phyloP scores from a whole-genome alignment of 345 rosid genomes.

The Eucalyptus erythrocorys region DNA sequence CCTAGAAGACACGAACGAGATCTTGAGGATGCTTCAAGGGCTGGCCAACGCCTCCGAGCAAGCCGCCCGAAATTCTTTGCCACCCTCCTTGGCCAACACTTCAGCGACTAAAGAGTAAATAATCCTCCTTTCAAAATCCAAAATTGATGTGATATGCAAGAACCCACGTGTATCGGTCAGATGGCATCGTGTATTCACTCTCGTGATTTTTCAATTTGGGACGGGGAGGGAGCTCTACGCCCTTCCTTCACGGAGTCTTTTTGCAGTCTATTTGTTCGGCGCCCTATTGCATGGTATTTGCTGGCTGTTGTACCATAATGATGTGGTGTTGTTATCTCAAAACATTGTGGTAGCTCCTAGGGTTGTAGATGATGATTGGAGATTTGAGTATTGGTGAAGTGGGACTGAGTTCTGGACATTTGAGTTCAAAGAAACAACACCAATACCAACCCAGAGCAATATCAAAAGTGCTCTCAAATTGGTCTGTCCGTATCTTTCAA shows the following conservation, averaged over 20 bases:
- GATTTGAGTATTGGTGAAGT: background rate
- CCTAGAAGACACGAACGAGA: constrained; percentile 71
- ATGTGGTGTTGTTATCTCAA: background rate
- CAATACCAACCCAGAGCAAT: background rate
- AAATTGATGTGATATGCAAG: background rate
- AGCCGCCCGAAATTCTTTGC: background rate
- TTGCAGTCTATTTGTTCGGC: background rate
- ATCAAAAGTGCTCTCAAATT: background rate
- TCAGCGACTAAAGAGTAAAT: background rate
- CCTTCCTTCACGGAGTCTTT: background rate
- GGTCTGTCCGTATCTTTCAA: background rate
- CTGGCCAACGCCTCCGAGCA: constrained; percentile 38
- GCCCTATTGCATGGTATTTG: background rate
- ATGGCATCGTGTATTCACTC: background rate
- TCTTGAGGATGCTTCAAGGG: constrained; percentile 63
- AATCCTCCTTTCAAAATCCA: background rate
- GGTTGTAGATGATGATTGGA: background rate
- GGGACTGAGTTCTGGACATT: background rate
- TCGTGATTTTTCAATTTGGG: background rate
- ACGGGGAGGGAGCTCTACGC: background rate
- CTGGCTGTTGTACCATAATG: background rate
- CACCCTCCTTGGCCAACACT: background rate
- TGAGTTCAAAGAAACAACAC: background rate
- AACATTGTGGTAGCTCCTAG: background rate
- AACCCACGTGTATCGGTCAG: background rate